Evolutionary conservation across 2,329 filamentous ascomycete species (phyloP).

Genomic region (Apiospora aurea): DNA sequence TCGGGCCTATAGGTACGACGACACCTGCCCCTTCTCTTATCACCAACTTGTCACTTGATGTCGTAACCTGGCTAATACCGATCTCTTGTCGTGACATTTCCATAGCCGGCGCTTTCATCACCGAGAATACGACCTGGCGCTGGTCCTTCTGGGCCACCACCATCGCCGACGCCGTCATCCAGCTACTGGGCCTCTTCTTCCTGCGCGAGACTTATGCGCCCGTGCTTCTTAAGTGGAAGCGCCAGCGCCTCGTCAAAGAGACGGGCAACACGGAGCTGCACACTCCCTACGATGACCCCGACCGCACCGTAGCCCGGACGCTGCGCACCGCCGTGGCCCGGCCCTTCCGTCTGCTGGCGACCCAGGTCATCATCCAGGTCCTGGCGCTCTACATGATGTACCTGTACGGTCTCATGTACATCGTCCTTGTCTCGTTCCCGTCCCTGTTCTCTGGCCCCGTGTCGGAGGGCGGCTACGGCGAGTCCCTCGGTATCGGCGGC

Average conservation of each 20-base stretch:
- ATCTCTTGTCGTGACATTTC: not conserved
- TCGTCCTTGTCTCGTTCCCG: conserved; percentile 57
- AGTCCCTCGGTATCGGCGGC: conserved; percentile 42
- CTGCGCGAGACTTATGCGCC: conserved; percentile 73
- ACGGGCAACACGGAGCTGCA: conserved; percentile 59
- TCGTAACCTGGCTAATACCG: not conserved
- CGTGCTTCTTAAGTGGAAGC: conserved; percentile 65
- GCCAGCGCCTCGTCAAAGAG: conserved; percentile 60
- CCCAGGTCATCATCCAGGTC: conserved; percentile 60
- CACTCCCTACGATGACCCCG: conserved; percentile 60
- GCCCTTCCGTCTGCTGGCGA: conserved; percentile 57
- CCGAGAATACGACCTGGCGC: conserved; percentile 70
- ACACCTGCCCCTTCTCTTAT: not conserved
- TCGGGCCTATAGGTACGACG: conserved; percentile 61
- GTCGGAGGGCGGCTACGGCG: conserved; percentile 41
- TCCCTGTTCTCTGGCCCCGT: conserved; percentile 48
- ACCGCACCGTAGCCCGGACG: conserved; percentile 41
- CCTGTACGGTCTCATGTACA: conserved; percentile 59
- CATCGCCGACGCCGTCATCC: conserved; percentile 67
- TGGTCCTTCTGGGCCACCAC: conserved; percentile 77
- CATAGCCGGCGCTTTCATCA: conserved; percentile 67
- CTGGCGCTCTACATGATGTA: conserved; percentile 61
- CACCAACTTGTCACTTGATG: not conserved
- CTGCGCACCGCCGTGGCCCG: conserved; percentile 52
- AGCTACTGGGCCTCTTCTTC: conserved; percentile 64